Base-by-base conservation (phyloP, 805 yeast species). In the Saccharomycopsis amapae region DNA sequence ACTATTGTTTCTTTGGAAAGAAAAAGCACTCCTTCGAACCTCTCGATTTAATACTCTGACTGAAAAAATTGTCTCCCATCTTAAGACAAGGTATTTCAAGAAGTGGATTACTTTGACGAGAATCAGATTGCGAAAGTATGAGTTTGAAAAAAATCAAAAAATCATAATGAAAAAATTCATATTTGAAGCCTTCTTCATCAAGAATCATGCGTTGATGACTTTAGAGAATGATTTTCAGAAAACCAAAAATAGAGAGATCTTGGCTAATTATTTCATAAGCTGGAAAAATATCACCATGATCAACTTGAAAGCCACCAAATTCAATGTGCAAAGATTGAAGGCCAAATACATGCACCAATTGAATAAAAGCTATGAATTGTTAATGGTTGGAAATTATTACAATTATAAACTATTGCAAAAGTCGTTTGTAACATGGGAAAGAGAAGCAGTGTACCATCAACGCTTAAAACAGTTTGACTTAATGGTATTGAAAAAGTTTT, bases 61-160 rank as follows among this genome's bases (percentile, higher is more conserved):
- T n/a, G 6, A 13, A 31, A 31, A 31, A 31, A 13, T 31, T 31
- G 7, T 5, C 12, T 9, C 5, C 7, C 40, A 23, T 20, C 7
- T 41, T 5, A 41, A 41, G 20, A 20, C 22, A 24, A 15, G 46
- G 22, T 46, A 26, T 23, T 50, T 50, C 10, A 5, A 28, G 4
- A 19, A 31, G 12, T 50, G 53, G 53, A 15, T 17, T 10, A 31
- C 15, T 18, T 5, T 38, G 32, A 26, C 51, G 2, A 12, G 15
- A 19, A 25, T 50, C 15, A 22, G 28, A 31, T n/a, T 9, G 26
- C 32, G 13, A 31, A 15, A 13, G 10, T 19, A 39, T 40, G 22
- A 25, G 24, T 50, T 50, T 35, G 20, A 45, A 18, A 26, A 46
- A 10, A 17, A 6, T 12, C 45, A 46, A 38, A 13, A 30, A 22